Evolutionary conservation across 495 filamentous ascomycete species (phyloP).

Genomic region (Baudoinia panamericana): DNA sequence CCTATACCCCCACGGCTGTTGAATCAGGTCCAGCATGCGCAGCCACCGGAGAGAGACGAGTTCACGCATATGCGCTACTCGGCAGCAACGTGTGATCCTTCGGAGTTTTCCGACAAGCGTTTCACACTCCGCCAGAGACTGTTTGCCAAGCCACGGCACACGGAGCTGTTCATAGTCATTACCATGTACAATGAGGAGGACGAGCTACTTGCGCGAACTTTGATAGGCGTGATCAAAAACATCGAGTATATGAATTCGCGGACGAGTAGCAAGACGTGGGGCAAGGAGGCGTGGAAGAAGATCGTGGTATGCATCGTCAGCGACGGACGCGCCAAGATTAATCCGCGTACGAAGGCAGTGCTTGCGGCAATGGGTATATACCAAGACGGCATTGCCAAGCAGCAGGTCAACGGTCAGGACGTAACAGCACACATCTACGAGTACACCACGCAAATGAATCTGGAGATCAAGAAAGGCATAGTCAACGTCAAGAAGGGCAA

Average conservation of each 20-base stretch:
- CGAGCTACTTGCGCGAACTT: slow-evolving; percentile 85
- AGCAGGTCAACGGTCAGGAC: slow-evolving; percentile 92
- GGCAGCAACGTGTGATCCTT: slow-evolving; percentile 89
- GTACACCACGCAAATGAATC: slow-evolving; percentile 86
- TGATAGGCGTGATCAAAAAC: slow-evolving; percentile 97
- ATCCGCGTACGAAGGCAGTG: slow-evolving; percentile 77
- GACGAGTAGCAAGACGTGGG: slow-evolving; percentile 90
- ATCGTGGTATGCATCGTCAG: slow-evolving; percentile 98
- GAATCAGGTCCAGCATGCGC: slow-evolving; percentile 68
- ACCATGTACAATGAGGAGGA: slow-evolving; percentile 99
- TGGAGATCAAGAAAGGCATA: slow-evolving; percentile 77
- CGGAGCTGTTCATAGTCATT: slow-evolving; percentile 92
- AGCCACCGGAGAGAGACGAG: slow-evolving; percentile 75
- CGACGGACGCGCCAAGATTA: slow-evolving; percentile 97
- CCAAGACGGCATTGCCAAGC: slow-evolving; percentile 97
- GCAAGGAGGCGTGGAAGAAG: slow-evolving; percentile 98
- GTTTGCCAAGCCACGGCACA: slow-evolving; percentile 84
- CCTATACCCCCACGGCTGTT: slow-evolving; percentile 84
- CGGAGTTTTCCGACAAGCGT: slow-evolving; percentile 70
- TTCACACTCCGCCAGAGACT: slow-evolving; percentile 91
- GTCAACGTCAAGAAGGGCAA: slow-evolving; percentile 64
- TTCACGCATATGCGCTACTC: slow-evolving; percentile 99
- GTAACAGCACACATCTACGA: slow-evolving; percentile 99
- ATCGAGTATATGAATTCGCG: slow-evolving; percentile 93
- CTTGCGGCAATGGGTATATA: slow-evolving; percentile 90